phyloP scores from a whole-genome alignment of 768 basidiomycete species.

The Leccinum variicolor region DNA sequence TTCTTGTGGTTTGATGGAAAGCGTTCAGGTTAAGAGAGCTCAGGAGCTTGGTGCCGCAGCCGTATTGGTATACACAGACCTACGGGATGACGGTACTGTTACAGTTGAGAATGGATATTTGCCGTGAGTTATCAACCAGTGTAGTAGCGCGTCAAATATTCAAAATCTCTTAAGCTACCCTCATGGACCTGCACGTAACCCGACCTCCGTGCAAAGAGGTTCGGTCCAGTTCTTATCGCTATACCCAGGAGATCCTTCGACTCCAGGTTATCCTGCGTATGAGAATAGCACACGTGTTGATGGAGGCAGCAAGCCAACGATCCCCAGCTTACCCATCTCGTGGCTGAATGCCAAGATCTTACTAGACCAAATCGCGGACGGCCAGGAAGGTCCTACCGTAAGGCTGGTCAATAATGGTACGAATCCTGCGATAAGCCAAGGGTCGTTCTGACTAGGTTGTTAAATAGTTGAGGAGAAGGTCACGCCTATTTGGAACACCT shows the following conservation, averaged over 20 bases:
- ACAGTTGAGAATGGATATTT: constrained; percentile 75
- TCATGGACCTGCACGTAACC: constrained; percentile 84
- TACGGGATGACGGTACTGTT: constrained; percentile 81
- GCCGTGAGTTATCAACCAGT: constrained; percentile 36
- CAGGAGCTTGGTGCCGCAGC: constrained; percentile 85
- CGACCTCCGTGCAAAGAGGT: constrained; percentile 81
- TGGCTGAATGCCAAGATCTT: constrained; percentile 79
- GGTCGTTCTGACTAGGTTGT: not conserved
- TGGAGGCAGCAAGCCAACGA: constrained; percentile 61
- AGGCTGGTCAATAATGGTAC: constrained; percentile 56
- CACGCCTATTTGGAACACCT: constrained; percentile 90
- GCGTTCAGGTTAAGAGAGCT: constrained; percentile 69
- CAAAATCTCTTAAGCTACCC: constrained; percentile 38
- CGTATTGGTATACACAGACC: constrained; percentile 82
- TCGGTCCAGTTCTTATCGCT: constrained; percentile 69
- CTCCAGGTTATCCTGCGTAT: constrained; percentile 87
- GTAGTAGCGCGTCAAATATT: not conserved
- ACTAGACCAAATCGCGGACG: constrained; percentile 43
- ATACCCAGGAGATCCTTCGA: constrained; percentile 79
- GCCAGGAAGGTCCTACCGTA: constrained; percentile 37
- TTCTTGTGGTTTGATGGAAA: constrained; percentile 22
- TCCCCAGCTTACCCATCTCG: constrained; percentile 88
- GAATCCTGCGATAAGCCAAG: not conserved
- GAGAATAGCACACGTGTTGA: constrained; percentile 66
- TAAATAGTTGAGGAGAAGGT: constrained; percentile 68